Evolutionary conservation across 352 stramenopile genomes (phyloP).

Genomic region (Sclerospora graminicola): DNA sequence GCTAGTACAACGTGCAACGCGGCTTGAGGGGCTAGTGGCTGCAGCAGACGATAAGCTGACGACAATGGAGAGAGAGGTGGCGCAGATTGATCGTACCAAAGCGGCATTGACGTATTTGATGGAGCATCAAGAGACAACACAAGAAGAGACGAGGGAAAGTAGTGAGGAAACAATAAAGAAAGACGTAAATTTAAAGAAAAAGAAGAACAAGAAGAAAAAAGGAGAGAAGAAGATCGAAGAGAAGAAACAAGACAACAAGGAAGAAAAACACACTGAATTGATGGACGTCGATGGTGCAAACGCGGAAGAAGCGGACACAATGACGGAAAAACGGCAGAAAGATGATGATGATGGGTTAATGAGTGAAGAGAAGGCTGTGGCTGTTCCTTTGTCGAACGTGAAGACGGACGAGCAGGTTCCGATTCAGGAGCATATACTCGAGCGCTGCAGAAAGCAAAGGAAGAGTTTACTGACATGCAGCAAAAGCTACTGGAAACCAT

Average conservation of each 20-base stretch:
- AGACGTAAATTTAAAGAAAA: slow-evolving; percentile 6
- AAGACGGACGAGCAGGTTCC: slow-evolving; percentile 15
- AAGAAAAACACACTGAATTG: not conserved
- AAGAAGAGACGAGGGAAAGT: slow-evolving; percentile 6
- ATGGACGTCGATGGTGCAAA: no score
- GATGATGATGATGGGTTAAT: slow-evolving; percentile 10
- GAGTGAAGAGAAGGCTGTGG: slow-evolving; percentile 17
- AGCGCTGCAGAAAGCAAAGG: slow-evolving; percentile 15
- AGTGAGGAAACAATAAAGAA: slow-evolving; percentile 2
- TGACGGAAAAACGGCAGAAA: slow-evolving; percentile 1
- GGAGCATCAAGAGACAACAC: slow-evolving; percentile 10
- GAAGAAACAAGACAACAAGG: slow-evolving; percentile 1
- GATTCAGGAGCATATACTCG: slow-evolving; percentile 6
- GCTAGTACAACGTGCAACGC: slow-evolving; percentile 7
- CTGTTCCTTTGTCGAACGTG: slow-evolving; percentile 11
- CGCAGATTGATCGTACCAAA: slow-evolving; percentile 29
- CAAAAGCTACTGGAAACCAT: slow-evolving; percentile 18
- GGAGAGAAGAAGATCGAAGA: slow-evolving; percentile 4
- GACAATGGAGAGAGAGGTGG: slow-evolving; percentile 25
- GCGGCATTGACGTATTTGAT: slow-evolving; percentile 21
- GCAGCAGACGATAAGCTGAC: slow-evolving; percentile 20
- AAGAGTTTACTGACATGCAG: slow-evolving; percentile 13
- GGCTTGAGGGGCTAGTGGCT: slow-evolving; percentile 7
- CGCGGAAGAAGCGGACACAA: not conserved
- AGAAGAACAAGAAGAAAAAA: slow-evolving; percentile 20